phyloP scores from a whole-genome alignment of 2,329 filamentous ascomycete genomes.

The Chaetomiaceae sp. region DNA sequence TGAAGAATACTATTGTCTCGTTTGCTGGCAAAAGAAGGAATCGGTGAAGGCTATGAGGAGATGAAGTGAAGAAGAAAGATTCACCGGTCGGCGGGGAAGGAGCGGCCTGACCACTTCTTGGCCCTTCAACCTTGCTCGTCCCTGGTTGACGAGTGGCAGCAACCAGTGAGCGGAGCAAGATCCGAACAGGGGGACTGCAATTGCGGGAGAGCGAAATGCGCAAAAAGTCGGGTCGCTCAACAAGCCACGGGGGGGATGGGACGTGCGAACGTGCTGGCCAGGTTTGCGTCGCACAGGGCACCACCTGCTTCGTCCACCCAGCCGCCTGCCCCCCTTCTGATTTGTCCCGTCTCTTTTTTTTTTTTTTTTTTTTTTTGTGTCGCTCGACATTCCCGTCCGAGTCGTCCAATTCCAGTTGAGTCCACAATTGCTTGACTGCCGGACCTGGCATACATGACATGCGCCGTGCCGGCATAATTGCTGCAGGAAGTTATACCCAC shows the following conservation, averaged over 20 bases:
- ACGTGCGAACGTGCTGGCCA: not conserved
- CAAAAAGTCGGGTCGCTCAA: not conserved
- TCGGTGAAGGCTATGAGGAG: constrained; percentile 26
- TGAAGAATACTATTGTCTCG: constrained; percentile 24
- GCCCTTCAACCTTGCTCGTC: constrained; percentile 6
- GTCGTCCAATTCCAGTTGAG: too few species aligned
- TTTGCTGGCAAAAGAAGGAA: constrained; percentile 23
- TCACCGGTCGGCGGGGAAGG: constrained; percentile 28
- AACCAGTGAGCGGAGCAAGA: not conserved
- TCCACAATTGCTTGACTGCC: too few species aligned
- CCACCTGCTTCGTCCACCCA: not conserved
- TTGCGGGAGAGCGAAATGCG: constrained; percentile 13
- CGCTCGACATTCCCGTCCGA: too few species aligned
- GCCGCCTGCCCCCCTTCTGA: too few species aligned
- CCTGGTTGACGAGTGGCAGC: constrained; percentile 18
- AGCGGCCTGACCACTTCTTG: constrained; percentile 22
- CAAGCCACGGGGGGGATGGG: constrained; percentile 3
- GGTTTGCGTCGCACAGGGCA: constrained; percentile 5
- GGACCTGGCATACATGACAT: not conserved
- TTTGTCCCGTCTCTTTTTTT: too few species aligned
- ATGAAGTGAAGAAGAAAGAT: constrained; percentile 26
- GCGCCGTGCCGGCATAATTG: not conserved
- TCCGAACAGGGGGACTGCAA: constrained; percentile 13
- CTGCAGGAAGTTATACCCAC: not conserved
- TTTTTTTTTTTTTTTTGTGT: too few species aligned